Conservation (phyloP, 2,329 filamentous ascomycete species). For the Didymella arachidicola region DNA sequence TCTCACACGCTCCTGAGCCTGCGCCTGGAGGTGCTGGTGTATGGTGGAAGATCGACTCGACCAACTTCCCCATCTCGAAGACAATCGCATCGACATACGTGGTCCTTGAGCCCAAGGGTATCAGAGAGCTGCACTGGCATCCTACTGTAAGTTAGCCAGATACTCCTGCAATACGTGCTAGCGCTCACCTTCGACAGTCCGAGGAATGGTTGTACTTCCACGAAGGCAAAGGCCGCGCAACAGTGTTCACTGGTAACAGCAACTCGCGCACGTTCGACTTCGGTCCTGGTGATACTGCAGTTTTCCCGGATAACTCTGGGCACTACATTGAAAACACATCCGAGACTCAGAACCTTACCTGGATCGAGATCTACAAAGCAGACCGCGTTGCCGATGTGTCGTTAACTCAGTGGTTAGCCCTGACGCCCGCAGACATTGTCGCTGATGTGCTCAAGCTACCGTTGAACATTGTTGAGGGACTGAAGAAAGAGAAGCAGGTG, state of each 20-base stretch:
- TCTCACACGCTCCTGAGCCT: slow-evolving; percentile 63
- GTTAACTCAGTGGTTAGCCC: slow-evolving; percentile 69
- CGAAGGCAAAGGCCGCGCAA: background rate
- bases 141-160: background rate
- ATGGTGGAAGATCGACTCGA: slow-evolving; percentile 70
- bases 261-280: background rate
- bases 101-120: background rate
- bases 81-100: slow-evolving; percentile 67
- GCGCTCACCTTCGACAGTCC: background rate
- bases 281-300: background rate
- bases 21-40: slow-evolving; percentile 69
- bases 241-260: background rate
- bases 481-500: slow-evolving; percentile 72
- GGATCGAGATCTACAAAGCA: slow-evolving; percentile 74
- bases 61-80: slow-evolving; percentile 70
- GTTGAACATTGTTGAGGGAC: slow-evolving; percentile 61
- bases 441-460: slow-evolving; percentile 57
- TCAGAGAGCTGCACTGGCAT: background rate
- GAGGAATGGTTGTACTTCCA: background rate
- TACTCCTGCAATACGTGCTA: background rate
- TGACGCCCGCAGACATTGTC: background rate
- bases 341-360: slow-evolving; percentile 68
- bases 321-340: slow-evolving; percentile 53
- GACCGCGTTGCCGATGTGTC: slow-evolving; percentile 72
- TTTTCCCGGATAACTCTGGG: background rate